A percentile compares a stretch with the other conserved stretches of the same genome.
These are phyloP conservation scores for Mycena rebaudengoi DNA, from an alignment of 768 basidiomycete species.

Conservation along the genomic window DNA sequence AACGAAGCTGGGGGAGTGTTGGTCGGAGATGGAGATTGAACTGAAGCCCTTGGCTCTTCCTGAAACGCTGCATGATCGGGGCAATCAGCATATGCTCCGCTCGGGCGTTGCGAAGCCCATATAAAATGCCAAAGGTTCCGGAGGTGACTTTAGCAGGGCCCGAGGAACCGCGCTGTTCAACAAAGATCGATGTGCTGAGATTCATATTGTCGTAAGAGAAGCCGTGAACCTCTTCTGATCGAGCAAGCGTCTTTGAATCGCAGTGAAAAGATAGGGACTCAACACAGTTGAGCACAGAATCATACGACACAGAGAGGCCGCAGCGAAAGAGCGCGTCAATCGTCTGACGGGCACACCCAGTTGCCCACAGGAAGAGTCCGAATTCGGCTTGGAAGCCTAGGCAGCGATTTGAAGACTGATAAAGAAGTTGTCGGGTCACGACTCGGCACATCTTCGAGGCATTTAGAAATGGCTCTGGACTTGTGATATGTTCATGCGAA, in stretches of 20 bases:
- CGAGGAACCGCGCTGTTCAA: conserved; percentile 23
- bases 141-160: neutral
- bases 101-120: conserved; percentile 14
- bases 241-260: neutral
- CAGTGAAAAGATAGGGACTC: neutral
- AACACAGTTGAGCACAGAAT: conserved; percentile 16
- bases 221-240: neutral
- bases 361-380: conserved; percentile 22
- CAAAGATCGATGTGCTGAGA: conserved; percentile 21
- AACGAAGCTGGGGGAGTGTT: neutral
- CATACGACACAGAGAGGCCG: conserved; percentile 19
- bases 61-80: conserved; percentile 11
- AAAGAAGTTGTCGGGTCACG: neutral
- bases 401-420: conserved; percentile 6
- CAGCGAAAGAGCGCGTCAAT: conserved; percentile 20
- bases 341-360: conserved; percentile 12
- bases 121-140: conserved; percentile 18
- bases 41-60: neutral
- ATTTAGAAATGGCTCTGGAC: neutral
- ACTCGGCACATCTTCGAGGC: neutral
- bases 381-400: conserved; percentile 15
- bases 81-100: conserved; percentile 11
- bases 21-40: conserved; percentile 11
- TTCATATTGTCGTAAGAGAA: conserved; percentile 22
- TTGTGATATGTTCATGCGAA: neutral